phyloP scores from a whole-genome alignment of 208 protist species.

The Balamuthia mandrillaris region DNA sequence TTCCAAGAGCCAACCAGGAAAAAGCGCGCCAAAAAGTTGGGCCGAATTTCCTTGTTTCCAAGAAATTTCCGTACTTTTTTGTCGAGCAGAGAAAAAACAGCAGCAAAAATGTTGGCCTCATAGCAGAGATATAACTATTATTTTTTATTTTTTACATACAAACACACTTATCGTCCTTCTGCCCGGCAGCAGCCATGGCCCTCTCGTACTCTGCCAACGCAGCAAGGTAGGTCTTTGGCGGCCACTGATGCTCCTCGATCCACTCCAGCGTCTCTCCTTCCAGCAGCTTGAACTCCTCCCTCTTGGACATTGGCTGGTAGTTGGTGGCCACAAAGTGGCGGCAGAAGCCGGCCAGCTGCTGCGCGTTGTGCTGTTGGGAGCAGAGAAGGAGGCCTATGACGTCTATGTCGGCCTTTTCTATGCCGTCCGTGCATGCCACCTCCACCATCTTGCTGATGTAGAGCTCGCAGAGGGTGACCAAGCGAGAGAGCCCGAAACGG shows the following conservation, averaged over 20 bases:
- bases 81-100: too few species aligned
- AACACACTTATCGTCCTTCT: conserved; percentile 21
- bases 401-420: conserved; percentile 53
- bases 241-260: conserved; percentile 46
- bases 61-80: too few species aligned
- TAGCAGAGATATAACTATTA: too few species aligned
- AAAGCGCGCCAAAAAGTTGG: too few species aligned
- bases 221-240: conserved; percentile 25
- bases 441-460: conserved; percentile 48
- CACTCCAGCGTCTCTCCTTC: conserved; percentile 29
- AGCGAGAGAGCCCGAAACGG: background rate
- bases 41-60: too few species aligned
- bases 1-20: too few species aligned
- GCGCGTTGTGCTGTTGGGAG: conserved; percentile 42
- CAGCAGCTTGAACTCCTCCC: conserved; percentile 36
- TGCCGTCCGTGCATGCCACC: background rate
- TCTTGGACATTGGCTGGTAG: conserved; percentile 46
- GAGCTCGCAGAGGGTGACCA: conserved; percentile 45
- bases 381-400: conserved; percentile 44
- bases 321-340: conserved; percentile 53
- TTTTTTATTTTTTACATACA: background rate
- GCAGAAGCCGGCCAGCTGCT: conserved; percentile 51
- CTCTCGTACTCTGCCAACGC: conserved; percentile 22
- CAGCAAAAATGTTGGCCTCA: too few species aligned
- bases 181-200: background rate